These are phyloP conservation scores for Plectranthus barbatus DNA, from an alignment of 257 asterid genomes.

Conservation along the genomic window DNA sequence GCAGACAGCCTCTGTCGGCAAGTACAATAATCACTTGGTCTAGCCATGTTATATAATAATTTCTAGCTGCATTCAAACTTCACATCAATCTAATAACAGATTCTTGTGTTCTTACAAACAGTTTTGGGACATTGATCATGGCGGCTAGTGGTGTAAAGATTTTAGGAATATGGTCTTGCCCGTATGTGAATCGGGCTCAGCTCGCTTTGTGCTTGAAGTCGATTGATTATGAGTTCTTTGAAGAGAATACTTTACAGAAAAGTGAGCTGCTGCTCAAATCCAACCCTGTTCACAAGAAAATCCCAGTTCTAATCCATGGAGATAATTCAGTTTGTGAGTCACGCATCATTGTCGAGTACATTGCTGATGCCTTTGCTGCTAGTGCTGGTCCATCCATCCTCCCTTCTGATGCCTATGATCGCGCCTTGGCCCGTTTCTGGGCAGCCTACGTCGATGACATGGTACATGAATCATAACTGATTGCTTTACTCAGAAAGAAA, in stretches of 20 bases:
- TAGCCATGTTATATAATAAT: not conserved
- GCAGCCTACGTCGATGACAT: constrained; percentile 36
- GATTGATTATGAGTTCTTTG: constrained; percentile 15
- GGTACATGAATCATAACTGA: constrained; percentile 2
- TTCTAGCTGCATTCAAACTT: not conserved
- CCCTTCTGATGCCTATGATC: constrained; percentile 35
- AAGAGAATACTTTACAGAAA: constrained; percentile 8
- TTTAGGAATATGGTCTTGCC: constrained; percentile 13
- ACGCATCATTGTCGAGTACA: constrained; percentile 32
- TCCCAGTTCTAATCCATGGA: constrained; percentile 38
- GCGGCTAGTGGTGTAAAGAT: constrained; percentile 13
- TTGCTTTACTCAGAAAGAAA: too few species aligned
- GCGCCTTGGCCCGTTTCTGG: constrained; percentile 44
- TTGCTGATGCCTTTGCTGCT: constrained; percentile 29
- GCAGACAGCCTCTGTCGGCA: not conserved
- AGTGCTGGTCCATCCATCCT: constrained; percentile 27
- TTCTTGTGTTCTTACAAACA: not conserved
- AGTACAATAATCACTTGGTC: not conserved
- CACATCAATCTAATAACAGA: too few species aligned
- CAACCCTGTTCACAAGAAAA: constrained; percentile 40
- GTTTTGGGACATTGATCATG: not conserved
- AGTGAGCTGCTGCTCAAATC: constrained; percentile 30
- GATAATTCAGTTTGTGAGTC: constrained; percentile 37
- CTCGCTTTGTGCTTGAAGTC: constrained; percentile 12
- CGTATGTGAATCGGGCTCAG: constrained; percentile 16